Conservation (phyloP, 139 green algal species). For the Chlamydomonas eustigma region DNA sequence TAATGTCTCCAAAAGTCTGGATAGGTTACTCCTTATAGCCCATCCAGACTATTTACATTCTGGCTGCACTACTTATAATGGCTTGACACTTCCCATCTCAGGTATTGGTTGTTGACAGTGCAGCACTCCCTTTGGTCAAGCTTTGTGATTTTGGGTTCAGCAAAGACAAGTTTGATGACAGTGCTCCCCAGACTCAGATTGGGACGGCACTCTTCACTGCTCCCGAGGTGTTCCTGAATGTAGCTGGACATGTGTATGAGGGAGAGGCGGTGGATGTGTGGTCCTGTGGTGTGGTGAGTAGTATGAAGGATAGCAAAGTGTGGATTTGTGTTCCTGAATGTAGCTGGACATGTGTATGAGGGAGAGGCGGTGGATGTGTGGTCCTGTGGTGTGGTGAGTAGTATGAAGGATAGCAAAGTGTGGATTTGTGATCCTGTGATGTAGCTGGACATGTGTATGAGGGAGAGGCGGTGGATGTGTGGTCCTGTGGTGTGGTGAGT, state of each 20-base stretch:
- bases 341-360: conserved; percentile 28
- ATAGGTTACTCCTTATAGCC: too few relatives aligned
- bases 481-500: conserved; percentile 17
- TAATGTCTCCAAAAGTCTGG: too few relatives aligned
- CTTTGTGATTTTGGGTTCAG: conserved; percentile 92
- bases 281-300: conserved; percentile 16
- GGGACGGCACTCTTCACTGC: conserved; percentile 48
- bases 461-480: conserved; percentile 16
- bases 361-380: conserved; percentile 47
- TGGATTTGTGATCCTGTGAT: too few relatives aligned
- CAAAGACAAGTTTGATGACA: conserved; percentile 42
- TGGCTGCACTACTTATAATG: too few relatives aligned
- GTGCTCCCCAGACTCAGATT: conserved; percentile 37
- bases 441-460: conserved; percentile 16
- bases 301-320: background rate
- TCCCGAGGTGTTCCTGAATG: conserved; percentile 35
- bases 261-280: conserved; percentile 17
- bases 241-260: conserved; percentile 13
- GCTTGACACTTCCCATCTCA: too few relatives aligned
- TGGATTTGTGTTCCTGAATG: conserved; percentile 21
- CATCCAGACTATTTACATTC: too few relatives aligned
- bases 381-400: conserved; percentile 46
- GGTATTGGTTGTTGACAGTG: conserved; percentile 13
- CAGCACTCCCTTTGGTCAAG: conserved; percentile 73
- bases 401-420: too few relatives aligned